Evolutionary conservation across 208 protist genomes (phyloP), one percentile per base, ranked within the genome.

Genomic region (Wallacemonas sp.): DNA sequence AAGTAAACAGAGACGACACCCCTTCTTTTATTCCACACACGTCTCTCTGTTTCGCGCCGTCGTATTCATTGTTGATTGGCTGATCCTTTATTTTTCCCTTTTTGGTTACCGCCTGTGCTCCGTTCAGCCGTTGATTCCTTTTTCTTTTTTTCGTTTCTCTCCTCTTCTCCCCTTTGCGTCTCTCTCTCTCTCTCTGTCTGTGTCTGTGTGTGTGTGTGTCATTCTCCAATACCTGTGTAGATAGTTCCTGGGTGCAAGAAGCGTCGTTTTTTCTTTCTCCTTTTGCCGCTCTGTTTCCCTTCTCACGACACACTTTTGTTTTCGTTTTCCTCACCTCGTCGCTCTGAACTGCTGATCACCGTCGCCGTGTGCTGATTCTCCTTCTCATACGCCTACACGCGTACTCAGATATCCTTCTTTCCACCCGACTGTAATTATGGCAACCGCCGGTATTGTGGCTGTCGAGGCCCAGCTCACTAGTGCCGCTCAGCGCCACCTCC

Each of bases 401-500:
- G n/a, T n/a, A n/a, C n/a, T n/a, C n/a, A n/a, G n/a, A n/a, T n/a
- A n/a, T n/a, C n/a, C n/a, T n/a, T n/a, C n/a, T n/a, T n/a, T n/a
- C n/a, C n/a, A n/a, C n/a, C n/a, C n/a, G n/a, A n/a, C n/a, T n/a
- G n/a, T n/a, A n/a, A n/a, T 63, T 23, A 72, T 61, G 54, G 41
- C 48, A 16, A 62, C 29, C 3, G 26, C 74, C 14, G 79, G 82
- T 29, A 67, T 89, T 52, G 75, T 94, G 0, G 91, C 86, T 3
- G 67, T 92, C 0, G 85, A 97, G 74, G 87, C 87, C 14, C 89
- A 92, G 59, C 68, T 97, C 14, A 65, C 81, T 65, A 94, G 86
- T 69, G 81, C 80, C 41, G 89, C 87, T n/a, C 87, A 93, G 77
- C 89, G 92, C n/a, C 85, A 94, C 67, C 67, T 97, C 32, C 84